These are phyloP conservation scores for Termitomyces sp. DNA, from an alignment of 768 basidiomycete species.

Conservation along the genomic window DNA sequence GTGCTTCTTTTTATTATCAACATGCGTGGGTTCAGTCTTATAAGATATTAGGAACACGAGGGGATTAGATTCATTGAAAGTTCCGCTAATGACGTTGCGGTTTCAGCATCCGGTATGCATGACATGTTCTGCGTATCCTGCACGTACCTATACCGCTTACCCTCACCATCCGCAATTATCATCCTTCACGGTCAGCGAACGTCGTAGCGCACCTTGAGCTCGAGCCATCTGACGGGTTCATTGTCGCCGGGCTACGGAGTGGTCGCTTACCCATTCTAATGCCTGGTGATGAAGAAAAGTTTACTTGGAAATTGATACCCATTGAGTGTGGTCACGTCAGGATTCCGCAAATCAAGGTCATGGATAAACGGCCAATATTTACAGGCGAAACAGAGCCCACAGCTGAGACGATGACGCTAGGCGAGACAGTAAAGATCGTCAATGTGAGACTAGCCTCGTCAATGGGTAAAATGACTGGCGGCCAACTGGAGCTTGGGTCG, in stretches of 20 bases:
- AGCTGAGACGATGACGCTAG: conserved; percentile 30
- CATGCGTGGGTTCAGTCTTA: not conserved
- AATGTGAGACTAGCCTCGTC: conserved; percentile 41
- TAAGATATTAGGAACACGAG: conserved; percentile 33
- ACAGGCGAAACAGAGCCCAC: conserved; percentile 19
- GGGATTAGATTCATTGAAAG: conserved; percentile 47
- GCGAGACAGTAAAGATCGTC: conserved; percentile 48
- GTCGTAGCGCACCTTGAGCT: conserved; percentile 71
- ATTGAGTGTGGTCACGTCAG: conserved; percentile 67
- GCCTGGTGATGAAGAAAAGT: conserved; percentile 61
- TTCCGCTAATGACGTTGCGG: conserved; percentile 43
- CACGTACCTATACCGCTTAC: conserved; percentile 56
- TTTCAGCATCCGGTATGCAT: conserved; percentile 42
- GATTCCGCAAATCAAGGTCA: conserved; percentile 58
- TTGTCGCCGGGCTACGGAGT: conserved; percentile 70
- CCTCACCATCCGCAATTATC: conserved; percentile 61
- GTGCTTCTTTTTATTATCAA: conserved; percentile 24
- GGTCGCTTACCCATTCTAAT: conserved; percentile 68
- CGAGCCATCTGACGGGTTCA: conserved; percentile 65
- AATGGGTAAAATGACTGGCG: conserved; percentile 5
- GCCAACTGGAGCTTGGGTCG: conserved; percentile 11
- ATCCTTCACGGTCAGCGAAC: conserved; percentile 60
- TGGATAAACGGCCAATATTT: conserved; percentile 39
- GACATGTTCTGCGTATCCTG: conserved; percentile 21
- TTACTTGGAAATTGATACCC: conserved; percentile 68